Evolutionary conservation across 352 stramenopile species (phyloP), one percentile per base, ranked within the genome.

Genomic region (Phytophthora sansomeana): DNA sequence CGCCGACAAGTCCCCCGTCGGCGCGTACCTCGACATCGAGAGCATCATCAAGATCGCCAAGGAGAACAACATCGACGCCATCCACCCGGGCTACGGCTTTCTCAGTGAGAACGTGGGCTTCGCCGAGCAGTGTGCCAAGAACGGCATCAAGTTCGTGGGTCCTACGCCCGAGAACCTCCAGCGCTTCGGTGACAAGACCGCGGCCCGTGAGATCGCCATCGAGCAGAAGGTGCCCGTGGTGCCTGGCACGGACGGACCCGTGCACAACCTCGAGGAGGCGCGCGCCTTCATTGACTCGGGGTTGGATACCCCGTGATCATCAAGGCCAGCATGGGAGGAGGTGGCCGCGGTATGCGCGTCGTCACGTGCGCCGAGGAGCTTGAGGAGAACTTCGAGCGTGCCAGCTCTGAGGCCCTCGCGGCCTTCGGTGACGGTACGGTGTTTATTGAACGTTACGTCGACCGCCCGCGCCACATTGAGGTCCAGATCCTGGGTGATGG

Each of bases 31-130:
- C 19, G 96, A 99, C 74, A 98, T 99, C 65, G 72, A 85, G 9
- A 89, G 74, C 28, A 98, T 99, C 74, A 90, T 98, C 43, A 63
- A 97, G 39, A 96, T 98, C 58, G 92, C 93, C 49, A 89, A 96
- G 67, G 83, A 94, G 43, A 97, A 98, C 70, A 80, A 90, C 50
- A 94, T 98, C 32, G 87, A 98, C 69, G 96, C 96, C 33, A 97
- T 99, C 56, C 97, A 99, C 84, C 97, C 97, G 6, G 96, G 96
- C 21, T 99, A 99, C 81, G 97, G 97, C 13, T 99, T 99, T 70
- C 83, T 99, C 11, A 97, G 83, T 33, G 97, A 99, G 76, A 98
- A 98, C 69, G 89, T 97, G 16, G 83, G 92, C 16, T 99, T 99
- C 80, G 96, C 92, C 16, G 69, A 98, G 70, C 71, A 89, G 30